Conservation (phyloP, 2,329 filamentous ascomycete genomes). For the Escovopsis sp. region DNA sequence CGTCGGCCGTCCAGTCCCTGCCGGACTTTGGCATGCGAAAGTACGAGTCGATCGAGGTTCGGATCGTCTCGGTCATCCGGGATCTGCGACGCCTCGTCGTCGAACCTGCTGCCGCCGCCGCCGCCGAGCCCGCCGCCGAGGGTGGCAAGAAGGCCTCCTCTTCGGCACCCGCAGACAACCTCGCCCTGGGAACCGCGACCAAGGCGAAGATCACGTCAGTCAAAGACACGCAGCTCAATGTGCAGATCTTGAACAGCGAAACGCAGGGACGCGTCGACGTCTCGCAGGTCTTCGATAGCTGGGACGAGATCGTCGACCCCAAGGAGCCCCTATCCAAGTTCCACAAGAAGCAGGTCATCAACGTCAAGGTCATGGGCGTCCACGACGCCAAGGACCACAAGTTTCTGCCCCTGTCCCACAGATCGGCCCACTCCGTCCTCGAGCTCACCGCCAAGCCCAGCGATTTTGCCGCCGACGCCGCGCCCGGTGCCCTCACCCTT, state of each 20-base stretch:
- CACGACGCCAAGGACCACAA: constrained; percentile 83
- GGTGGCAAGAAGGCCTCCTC: constrained; percentile 19
- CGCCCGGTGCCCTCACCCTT: constrained; percentile 45
- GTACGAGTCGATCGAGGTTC: constrained; percentile 59
- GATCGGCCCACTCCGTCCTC: constrained; percentile 65
- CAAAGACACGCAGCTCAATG: constrained; percentile 85
- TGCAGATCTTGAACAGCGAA: constrained; percentile 56
- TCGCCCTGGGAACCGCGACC: constrained; percentile 55
- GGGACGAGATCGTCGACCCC: constrained; percentile 70
- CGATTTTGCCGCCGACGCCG: constrained; percentile 34
- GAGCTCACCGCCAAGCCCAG: constrained; percentile 74
- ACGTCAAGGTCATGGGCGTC: constrained; percentile 67
- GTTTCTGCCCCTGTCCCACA: constrained; percentile 82
- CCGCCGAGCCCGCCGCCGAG: constrained; percentile 27
- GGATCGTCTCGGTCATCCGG: constrained; percentile 56
- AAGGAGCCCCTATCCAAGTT: constrained; percentile 67
- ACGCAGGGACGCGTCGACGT: constrained; percentile 87
- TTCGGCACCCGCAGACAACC: constrained; percentile 44
- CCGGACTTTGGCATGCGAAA: constrained; percentile 67
- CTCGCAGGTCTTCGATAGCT: constrained; percentile 77
- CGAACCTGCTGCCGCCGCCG: constrained; percentile 28
- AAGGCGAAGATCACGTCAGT: constrained; percentile 70
- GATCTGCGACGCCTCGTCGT: constrained; percentile 53
- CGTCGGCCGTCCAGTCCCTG: constrained; percentile 49
- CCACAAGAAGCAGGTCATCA: constrained; percentile 51